A percentile compares a stretch with the other conserved stretches of the same genome.
phyloP scores from a whole-genome alignment of 1,284 basidiomycete genomes.

The Rhodotorula sp. region DNA sequence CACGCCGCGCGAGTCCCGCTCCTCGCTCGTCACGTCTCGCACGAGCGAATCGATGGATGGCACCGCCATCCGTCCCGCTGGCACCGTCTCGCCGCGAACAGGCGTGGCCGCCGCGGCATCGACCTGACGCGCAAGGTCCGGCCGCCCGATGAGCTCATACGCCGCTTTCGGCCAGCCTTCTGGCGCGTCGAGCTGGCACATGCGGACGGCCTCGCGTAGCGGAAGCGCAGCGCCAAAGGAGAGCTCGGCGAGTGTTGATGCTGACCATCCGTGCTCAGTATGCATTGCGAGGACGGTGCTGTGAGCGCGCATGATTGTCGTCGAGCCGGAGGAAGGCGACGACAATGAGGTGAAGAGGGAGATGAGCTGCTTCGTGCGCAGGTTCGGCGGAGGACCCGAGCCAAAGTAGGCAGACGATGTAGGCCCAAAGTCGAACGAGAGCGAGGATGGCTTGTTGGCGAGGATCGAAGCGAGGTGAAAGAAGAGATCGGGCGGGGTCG shows the following conservation, averaged over 20 bases:
- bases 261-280: conserved; percentile 57
- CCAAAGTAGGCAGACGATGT: conserved; percentile 26
- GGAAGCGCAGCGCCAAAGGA: conserved; percentile 76
- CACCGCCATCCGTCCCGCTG: conserved; percentile 10
- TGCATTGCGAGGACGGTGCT: conserved; percentile 53
- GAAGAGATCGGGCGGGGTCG: conserved; percentile 10
- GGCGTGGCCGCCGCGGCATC: conserved; percentile 4
- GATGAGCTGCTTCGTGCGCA: background rate
- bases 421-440: background rate
- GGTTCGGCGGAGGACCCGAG: background rate
- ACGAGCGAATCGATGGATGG: conserved; percentile 8
- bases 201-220: conserved; percentile 75
- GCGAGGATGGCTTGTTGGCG: background rate
- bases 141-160: conserved; percentile 74
- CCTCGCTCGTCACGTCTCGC: conserved; percentile 10
- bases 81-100: background rate
- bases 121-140: conserved; percentile 58
- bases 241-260: conserved; percentile 55
- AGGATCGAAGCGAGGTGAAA: conserved; percentile 13
- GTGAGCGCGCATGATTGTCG: conserved; percentile 17
- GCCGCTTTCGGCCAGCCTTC: conserved; percentile 68
- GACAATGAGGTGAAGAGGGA: conserved; percentile 21
- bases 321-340: background rate
- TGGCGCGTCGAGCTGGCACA: conserved; percentile 75
- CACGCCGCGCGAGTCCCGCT: too few relatives aligned